Conservation (phyloP, 2,329 filamentous ascomycete species). For the Trichophyton equinum region DNA sequence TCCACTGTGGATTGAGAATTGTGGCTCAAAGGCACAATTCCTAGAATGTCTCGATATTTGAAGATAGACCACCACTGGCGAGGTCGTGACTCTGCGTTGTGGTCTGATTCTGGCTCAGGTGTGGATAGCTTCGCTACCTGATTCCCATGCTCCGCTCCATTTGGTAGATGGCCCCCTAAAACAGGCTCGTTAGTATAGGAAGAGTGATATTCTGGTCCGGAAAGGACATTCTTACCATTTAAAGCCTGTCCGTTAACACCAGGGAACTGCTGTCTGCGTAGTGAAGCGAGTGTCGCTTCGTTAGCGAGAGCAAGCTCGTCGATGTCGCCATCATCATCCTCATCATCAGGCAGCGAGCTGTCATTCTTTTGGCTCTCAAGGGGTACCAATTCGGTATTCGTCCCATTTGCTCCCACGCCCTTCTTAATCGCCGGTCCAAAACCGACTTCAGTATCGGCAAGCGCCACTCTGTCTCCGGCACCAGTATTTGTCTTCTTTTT, state of each 20-base stretch:
- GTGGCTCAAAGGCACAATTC: conserved; percentile 45
- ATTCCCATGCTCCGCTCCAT: neutral
- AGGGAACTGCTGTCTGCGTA: conserved; percentile 2
- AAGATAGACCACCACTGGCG: conserved; percentile 61
- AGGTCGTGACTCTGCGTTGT: conserved; percentile 17
- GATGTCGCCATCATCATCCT: conserved; percentile 9
- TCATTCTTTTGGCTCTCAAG: conserved; percentile 18
- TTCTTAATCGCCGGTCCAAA: conserved; percentile 39
- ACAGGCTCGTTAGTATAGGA: neutral
- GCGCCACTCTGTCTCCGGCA: conserved; percentile 42
- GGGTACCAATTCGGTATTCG: conserved; percentile 24
- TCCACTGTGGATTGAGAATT: neutral
- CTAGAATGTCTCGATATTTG: conserved; percentile 90
- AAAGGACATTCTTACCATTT: neutral
- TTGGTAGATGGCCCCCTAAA: neutral
- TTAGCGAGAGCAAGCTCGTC: conserved; percentile 12
- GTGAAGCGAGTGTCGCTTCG: conserved; percentile 9
- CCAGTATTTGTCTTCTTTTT: conserved; percentile 39
- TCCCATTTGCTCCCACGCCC: conserved; percentile 30
- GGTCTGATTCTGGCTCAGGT: conserved; percentile 17
- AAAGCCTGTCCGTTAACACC: neutral
- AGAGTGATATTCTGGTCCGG: neutral
- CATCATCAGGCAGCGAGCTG: conserved; percentile 11
- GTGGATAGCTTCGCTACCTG: conserved; percentile 3
- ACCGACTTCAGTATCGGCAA: conserved; percentile 32